Base-by-base conservation (phyloP, 2,329 filamentous ascomycete genomes). In the Venturia asperata region DNA sequence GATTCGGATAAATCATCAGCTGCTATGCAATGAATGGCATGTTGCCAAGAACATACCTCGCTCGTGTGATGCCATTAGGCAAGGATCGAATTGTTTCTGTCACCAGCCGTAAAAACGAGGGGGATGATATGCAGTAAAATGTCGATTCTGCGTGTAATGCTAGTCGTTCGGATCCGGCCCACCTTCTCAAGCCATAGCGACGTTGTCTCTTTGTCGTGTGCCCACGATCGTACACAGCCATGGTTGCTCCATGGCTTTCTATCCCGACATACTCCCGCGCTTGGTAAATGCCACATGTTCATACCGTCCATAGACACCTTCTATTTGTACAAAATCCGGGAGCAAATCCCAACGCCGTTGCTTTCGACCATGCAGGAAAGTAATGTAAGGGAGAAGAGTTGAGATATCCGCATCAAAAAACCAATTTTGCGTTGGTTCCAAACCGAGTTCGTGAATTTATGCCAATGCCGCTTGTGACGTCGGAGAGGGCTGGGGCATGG, bases 401-500 rank as follows among this genome's bases (percentile, higher is more conserved):
- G 60, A 61, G 39, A 61, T 61, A 45, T 41, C 60, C 21, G 60
- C 42, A 61, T 45, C 60, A 1, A 42, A 39, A 9, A 42, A 45
- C 37, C 34, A 1, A 5, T 10, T 43, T n/a, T 34, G 27, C 27
- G 11, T 34, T 27, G 41, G 19, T 21, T 39, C 39, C 11, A 41
- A 19, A 61, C 24, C 37, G 39, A 42, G 55, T 41, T 41, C 19
- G 15, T 30, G 41, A 61, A 7, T 42, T 45, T 61, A 61, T 61
- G 60, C 60, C 60, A 61, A 42, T 43, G 60, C 37, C 6, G 39
- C 60, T 61, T 42, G 60, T 42, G 60, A 42, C 42, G 37, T 30
- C 15, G 42, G 3, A 19, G 60, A 42, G 30, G 60, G 60, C 39
- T 61, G 60, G 42, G 60, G 34, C 60, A 61, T 61, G 21, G 78